Percentiles rank a stretch among this genome's conserved stretches.
Conservation (phyloP, 805 yeast species). For the Kockiozyma suomiensis region DNA sequence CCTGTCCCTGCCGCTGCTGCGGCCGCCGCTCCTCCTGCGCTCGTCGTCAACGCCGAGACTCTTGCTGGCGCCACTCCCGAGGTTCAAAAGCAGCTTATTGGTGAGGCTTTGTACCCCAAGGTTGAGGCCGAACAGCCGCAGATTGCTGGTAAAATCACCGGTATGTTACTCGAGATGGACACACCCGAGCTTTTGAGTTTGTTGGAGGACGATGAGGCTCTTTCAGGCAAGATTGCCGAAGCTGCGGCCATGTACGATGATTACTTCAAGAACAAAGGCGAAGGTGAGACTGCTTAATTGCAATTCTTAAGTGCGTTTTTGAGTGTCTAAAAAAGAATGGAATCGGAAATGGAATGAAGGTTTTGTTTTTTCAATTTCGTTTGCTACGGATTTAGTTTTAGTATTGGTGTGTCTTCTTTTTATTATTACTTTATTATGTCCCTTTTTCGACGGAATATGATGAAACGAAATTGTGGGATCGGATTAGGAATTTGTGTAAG, state of each 20-base stretch:
- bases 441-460: conserved; percentile 2
- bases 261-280: conserved; percentile 52
- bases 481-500: conserved; percentile 5
- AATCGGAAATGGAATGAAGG: conserved; percentile 1
- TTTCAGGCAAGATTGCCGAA: conserved; percentile 89
- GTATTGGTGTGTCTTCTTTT: conserved; percentile 4
- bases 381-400: conserved; percentile 11
- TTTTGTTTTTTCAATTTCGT: not conserved
- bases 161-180: conserved; percentile 97
- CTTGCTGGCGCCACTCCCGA: conserved; percentile 69
- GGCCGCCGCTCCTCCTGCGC: conserved; percentile 28
- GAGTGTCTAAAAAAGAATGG: not conserved
- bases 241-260: conserved; percentile 93
- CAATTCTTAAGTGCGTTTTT: not conserved
- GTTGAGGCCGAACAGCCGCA: conserved; percentile 85
- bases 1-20: conserved; percentile 11
- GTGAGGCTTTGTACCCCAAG: conserved; percentile 95
- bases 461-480: not conserved
- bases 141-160: conserved; percentile 98
- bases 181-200: conserved; percentile 85
- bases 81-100: conserved; percentile 95
- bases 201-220: conserved; percentile 85
- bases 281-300: conserved; percentile 14
- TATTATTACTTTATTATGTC: not conserved
- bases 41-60: conserved; percentile 44